These are phyloP conservation scores for Starmera caribaea DNA, from an alignment of 805 yeast species.

Conservation along the genomic window DNA sequence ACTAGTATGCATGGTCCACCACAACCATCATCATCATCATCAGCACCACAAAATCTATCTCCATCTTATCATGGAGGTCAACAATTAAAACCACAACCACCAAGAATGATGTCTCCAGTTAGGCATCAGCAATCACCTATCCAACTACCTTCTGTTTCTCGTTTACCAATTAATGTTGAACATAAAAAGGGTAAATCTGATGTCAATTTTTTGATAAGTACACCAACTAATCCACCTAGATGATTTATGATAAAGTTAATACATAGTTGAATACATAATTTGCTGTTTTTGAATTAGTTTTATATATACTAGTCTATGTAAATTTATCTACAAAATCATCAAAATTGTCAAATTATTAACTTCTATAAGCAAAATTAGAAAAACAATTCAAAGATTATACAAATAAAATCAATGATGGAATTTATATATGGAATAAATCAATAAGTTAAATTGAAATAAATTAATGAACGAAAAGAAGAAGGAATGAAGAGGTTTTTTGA, in stretches of 20 bases:
- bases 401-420: too few species aligned
- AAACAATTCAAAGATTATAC: too few species aligned
- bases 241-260: not conserved
- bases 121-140: not conserved
- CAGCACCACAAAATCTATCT: not conserved
- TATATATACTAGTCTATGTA: too few species aligned
- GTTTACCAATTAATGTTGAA: not conserved
- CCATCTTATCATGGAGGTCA: conserved; percentile 1
- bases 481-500: not conserved
- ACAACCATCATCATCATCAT: conserved; percentile 1
- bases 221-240: conserved; percentile 19
- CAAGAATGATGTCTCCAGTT: not conserved
- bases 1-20: not conserved
- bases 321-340: too few species aligned
- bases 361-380: too few species aligned
- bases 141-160: not conserved
- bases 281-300: too few species aligned
- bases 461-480: not conserved
- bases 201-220: conserved; percentile 17
- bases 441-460: not conserved
- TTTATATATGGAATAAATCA: too few species aligned
- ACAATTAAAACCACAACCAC: conserved; percentile 1
- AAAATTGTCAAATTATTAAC: too few species aligned
- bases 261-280: too few species aligned
- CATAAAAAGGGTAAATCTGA: conserved; percentile 10